A percentile compares a stretch with the other conserved stretches of the same genome.
Conservation (phyloP, 169 alveolate species). For the Eimeria acervulina region DNA sequence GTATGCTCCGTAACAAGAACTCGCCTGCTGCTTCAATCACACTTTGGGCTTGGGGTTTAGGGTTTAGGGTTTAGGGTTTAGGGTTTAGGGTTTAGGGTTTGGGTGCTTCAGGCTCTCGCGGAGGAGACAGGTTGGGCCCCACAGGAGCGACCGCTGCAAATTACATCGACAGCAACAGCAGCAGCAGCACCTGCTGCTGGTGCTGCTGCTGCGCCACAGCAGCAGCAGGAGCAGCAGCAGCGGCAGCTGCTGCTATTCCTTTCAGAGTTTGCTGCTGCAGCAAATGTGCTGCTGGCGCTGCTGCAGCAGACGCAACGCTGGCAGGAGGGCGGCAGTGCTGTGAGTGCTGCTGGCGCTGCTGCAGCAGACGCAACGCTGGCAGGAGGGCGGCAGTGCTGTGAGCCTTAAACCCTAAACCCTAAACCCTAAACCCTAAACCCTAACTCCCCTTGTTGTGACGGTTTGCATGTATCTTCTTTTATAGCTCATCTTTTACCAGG, state of each 20-base stretch:
- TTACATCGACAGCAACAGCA: background rate
- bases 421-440: background rate
- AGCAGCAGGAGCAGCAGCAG: conserved; percentile 19
- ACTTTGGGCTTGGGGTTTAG: no score
- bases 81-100: conserved; percentile 13
- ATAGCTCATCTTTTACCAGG: background rate
- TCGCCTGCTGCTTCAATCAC: no score
- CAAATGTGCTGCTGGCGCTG: conserved; percentile 14
- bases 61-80: background rate
- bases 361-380: background rate
- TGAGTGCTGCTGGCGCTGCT: background rate
- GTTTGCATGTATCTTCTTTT: background rate
- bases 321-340: conserved; percentile 12
- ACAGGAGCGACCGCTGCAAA: background rate
- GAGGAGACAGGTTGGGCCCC: conserved; percentile 24
- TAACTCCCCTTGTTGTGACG: background rate
- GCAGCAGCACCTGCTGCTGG: background rate
- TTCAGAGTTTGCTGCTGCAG: conserved; percentile 20
- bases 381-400: conserved; percentile 3
- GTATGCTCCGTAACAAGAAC: no score
- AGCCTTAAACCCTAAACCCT: conserved; percentile 5
- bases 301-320: background rate
- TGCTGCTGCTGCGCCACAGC: no score
- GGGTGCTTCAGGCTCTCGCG: conserved; percentile 12
- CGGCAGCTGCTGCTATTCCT: conserved; percentile 10